Evolutionary conservation across 495 filamentous ascomycete species (phyloP), one percentile per base, ranked within the genome.

Genomic region (Achaetomiella virescens): DNA sequence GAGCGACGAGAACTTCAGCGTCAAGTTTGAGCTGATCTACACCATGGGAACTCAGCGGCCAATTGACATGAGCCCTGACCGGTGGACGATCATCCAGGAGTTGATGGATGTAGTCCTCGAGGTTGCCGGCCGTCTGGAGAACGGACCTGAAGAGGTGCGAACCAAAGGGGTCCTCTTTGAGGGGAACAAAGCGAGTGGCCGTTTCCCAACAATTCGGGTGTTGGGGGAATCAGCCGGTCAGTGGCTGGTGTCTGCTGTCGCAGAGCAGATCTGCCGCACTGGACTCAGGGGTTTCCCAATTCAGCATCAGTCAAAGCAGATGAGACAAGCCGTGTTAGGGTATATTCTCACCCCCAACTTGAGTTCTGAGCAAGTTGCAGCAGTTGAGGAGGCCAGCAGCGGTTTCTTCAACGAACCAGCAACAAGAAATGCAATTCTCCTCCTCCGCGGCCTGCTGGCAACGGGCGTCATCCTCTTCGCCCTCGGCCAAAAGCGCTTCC

Each of bases 1-100:
- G 66, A 84, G 81, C 51, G 84, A 88, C 55, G 82, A 87, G 55
- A 83, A 79, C 46, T 77, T 87, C 24, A 80, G 72, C 55, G 75
- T 78, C 20, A 79, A 76, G 49, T 83, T 81, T 24, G 78, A 87
- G 59, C 60, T 87, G 6, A 78, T 89, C 14, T 91, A 90, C 58
- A 85, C 84, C 0, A 80, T 87, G 58, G 86, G 87, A 6, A 47
- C 54, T 2, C 83, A 86, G 49, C 57, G 63, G 2, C 53, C 75
- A 0, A 69, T 84, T 4, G 84, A 89, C 14, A 65, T 78, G 17
- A 78, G 75, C 52, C 81, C 81, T 0, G 66, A 77, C 14, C 70
- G 87, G 37, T 91, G 87, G 87, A 59, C 54, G 0, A 54, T 81
- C 1, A 76, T 83, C 36, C 84, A 89, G 33, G 47, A 76, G 6